These are phyloP conservation scores for Starmera dryadoides DNA, from an alignment of 805 yeast species.

Conservation along the genomic window DNA sequence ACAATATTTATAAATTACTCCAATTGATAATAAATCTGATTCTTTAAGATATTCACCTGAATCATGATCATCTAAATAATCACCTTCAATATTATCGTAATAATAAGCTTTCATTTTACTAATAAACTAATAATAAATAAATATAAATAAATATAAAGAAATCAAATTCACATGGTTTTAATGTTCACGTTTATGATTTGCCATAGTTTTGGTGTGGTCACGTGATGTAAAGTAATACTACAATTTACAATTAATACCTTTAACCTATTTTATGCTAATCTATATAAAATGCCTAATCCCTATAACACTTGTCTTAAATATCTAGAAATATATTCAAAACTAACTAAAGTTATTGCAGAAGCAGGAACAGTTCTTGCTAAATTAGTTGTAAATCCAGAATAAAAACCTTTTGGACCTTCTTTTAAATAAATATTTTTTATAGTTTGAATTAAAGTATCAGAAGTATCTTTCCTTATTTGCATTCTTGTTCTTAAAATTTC, in stretches of 20 bases:
- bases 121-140: too few species aligned
- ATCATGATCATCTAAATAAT: constrained; percentile 65
- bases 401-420: constrained; percentile 80
- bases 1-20: constrained; percentile 58
- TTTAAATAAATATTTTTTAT: constrained; percentile 28
- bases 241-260: too few species aligned
- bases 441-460: constrained; percentile 20
- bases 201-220: too few species aligned
- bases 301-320: constrained; percentile 6
- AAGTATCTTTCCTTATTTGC: constrained; percentile 45
- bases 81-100: constrained; percentile 55
- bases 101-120: constrained; percentile 45
- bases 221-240: too few species aligned
- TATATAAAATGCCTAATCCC: too few species aligned
- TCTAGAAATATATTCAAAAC: constrained; percentile 66
- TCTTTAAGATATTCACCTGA: constrained; percentile 52
- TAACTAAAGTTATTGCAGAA: constrained; percentile 88
- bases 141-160: too few species aligned
- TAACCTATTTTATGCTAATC: too few species aligned
- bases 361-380: constrained; percentile 90
- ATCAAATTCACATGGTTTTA: too few species aligned
- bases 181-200: too few species aligned
- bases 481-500: constrained; percentile 88
- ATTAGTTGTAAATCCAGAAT: constrained; percentile 84
- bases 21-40: constrained; percentile 47